Conservation (phyloP, 345 rosid genomes). For the Hypericum perforatum region DNA sequence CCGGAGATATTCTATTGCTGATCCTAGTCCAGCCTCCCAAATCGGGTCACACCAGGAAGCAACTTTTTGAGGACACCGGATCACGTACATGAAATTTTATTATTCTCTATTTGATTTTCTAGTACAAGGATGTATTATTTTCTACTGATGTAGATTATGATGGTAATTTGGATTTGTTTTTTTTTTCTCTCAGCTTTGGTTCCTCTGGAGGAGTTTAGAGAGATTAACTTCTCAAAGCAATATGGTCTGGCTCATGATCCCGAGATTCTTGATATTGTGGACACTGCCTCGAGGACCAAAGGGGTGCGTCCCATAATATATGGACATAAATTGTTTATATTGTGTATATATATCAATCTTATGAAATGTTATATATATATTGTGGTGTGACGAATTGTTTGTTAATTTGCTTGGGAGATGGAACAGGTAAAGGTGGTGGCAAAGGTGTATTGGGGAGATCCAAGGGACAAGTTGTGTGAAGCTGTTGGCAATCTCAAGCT, state of each 20-base stretch:
- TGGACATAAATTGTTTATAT: too few relatives aligned
- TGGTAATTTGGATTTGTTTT: neutral
- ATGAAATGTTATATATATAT: too few relatives aligned
- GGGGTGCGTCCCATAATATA: constrained; percentile 19
- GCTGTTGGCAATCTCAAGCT: constrained; percentile 43
- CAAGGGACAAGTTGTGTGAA: constrained; percentile 42
- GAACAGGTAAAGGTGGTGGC: constrained; percentile 38
- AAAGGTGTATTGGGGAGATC: constrained; percentile 53
- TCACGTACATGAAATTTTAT: constrained; percentile 24
- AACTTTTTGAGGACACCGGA: constrained; percentile 39
- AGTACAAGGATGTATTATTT: neutral
- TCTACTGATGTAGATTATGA: too few relatives aligned
- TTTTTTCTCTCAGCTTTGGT: constrained; percentile 29
- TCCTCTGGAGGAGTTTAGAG: constrained; percentile 37
- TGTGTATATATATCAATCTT: too few relatives aligned
- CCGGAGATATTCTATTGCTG: constrained; percentile 23
- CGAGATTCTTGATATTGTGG: constrained; percentile 31
- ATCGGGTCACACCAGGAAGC: constrained; percentile 40
- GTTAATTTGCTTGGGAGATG: too few relatives aligned
- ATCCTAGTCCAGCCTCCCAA: constrained; percentile 40
- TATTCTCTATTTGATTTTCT: neutral
- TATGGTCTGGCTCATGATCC: constrained; percentile 33
- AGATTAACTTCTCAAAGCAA: constrained; percentile 34
- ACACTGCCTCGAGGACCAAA: constrained; percentile 26
- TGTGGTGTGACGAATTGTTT: too few relatives aligned